Conservation (phyloP, 73 alveolate species). For the Breviolum minutum region DNA sequence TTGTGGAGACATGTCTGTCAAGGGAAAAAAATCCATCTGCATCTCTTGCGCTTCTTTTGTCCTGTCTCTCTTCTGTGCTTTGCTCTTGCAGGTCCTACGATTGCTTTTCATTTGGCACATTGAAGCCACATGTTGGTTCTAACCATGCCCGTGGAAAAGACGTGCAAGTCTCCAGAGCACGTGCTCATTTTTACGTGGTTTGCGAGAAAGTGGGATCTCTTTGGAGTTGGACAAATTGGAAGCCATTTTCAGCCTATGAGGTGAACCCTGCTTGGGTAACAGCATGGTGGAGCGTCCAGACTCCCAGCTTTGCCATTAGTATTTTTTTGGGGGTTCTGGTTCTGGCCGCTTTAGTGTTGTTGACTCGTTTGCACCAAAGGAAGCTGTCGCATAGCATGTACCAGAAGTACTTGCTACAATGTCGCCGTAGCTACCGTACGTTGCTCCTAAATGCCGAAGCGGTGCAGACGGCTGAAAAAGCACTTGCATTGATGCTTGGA, state of each 20-base stretch:
- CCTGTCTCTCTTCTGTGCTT: too few species aligned
- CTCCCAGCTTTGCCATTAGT: neutral
- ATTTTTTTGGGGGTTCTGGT: neutral
- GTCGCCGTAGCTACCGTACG: neutral
- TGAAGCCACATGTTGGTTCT: neutral
- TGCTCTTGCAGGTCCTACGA: neutral
- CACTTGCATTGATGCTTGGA: neutral
- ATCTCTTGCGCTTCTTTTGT: neutral
- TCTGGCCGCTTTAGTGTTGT: neutral
- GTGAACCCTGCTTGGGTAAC: conserved; percentile 11
- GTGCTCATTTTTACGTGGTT: neutral
- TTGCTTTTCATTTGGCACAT: neutral
- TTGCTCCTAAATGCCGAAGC: neutral
- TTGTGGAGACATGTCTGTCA: neutral
- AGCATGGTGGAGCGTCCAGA: conserved; percentile 24
- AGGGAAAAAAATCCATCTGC: neutral
- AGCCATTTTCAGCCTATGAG: neutral
- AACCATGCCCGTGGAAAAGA: conserved; percentile 23
- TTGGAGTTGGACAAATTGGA: neutral
- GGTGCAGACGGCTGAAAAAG: neutral
- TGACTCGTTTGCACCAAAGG: neutral
- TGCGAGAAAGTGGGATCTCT: neutral
- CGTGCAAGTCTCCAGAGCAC: neutral
- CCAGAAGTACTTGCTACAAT: neutral
- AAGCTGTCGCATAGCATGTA: neutral